Percentiles rank a stretch among this genome's conserved stretches.
Conservation (phyloP, 176 grass and related monocot species). For the Luzula sylvatica region DNA sequence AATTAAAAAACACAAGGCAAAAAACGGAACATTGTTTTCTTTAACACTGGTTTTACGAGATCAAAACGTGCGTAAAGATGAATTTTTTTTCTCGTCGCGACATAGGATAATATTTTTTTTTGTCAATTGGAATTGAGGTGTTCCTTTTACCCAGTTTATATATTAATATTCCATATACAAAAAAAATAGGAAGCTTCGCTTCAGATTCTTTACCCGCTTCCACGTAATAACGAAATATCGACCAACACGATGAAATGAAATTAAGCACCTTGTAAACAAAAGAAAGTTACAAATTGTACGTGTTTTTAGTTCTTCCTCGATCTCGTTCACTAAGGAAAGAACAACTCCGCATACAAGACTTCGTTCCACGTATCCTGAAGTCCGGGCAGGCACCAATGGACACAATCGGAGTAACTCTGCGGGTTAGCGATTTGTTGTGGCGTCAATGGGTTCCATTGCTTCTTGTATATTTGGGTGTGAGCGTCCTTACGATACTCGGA, state of each 20-base stretch:
- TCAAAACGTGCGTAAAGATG: too few species aligned
- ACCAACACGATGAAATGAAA: background rate
- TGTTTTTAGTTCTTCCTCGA: background rate
- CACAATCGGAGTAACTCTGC: constrained; percentile 74
- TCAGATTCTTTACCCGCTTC: background rate
- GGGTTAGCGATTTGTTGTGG: constrained; percentile 61
- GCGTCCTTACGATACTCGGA: constrained; percentile 92
- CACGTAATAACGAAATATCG: background rate
- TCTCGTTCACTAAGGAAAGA: constrained; percentile 46
- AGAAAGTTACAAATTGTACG: background rate
- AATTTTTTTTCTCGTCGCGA: too few species aligned
- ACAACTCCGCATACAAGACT: constrained; percentile 67
- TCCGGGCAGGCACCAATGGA: constrained; percentile 85
- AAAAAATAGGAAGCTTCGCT: too few species aligned
- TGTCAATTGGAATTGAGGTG: too few species aligned
- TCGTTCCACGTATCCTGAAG: constrained; percentile 97
- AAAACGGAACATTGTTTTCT: too few species aligned
- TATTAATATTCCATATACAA: too few species aligned
- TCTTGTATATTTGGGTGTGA: constrained; percentile 94
- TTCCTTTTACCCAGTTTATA: too few species aligned
- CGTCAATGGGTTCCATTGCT: constrained; percentile 67
- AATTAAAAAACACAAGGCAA: too few species aligned
- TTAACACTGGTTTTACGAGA: too few species aligned
- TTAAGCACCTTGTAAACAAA: background rate
- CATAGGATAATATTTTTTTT: too few species aligned